phyloP scores from a whole-genome alignment of 2,329 filamentous ascomycete species.

The Phaeophleospora eucalypticola region DNA sequence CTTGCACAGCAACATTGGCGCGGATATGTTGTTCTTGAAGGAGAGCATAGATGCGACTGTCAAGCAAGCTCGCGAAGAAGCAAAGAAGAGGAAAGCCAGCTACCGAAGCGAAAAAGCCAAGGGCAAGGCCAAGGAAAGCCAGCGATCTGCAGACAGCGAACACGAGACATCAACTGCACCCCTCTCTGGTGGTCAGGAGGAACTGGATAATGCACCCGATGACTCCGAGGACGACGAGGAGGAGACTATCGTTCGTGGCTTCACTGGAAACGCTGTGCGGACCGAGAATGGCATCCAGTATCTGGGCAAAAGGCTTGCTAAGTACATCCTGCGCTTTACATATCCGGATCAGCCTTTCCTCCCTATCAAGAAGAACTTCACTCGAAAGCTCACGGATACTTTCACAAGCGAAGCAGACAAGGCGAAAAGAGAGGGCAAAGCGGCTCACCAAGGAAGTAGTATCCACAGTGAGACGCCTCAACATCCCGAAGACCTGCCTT shows the following conservation, averaged over 20 bases:
- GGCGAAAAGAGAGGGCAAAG: slow-evolving; percentile 44
- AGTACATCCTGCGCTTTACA: slow-evolving; percentile 83
- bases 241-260: slow-evolving; percentile 84
- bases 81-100: slow-evolving; percentile 54
- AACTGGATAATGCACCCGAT: slow-evolving; percentile 45
- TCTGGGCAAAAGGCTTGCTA: slow-evolving; percentile 87
- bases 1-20: slow-evolving; percentile 88
- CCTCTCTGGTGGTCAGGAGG: slow-evolving; percentile 49
- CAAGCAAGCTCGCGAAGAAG: slow-evolving; percentile 67
- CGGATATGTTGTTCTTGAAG: slow-evolving; percentile 95
- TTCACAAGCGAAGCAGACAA: slow-evolving; percentile 45
- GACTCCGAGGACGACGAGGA: slow-evolving; percentile 70
- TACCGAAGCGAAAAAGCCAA: slow-evolving; percentile 4
- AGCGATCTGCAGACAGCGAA: slow-evolving; percentile 2
- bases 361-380: slow-evolving; percentile 57
- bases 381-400: slow-evolving; percentile 45
- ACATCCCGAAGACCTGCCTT: slow-evolving; percentile 54
- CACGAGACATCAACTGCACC: slow-evolving; percentile 41
- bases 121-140: slow-evolving; percentile 5
- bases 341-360: slow-evolving; percentile 90
- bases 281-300: slow-evolving; percentile 97
- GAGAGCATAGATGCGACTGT: slow-evolving; percentile 89
- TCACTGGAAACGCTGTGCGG: slow-evolving; percentile 80
- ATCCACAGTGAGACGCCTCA: slow-evolving; percentile 43
- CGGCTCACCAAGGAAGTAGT: slow-evolving; percentile 58